Base-by-base conservation (phyloP, 2,329 filamentous ascomycete species). In the Aureobasidium sp. region DNA sequence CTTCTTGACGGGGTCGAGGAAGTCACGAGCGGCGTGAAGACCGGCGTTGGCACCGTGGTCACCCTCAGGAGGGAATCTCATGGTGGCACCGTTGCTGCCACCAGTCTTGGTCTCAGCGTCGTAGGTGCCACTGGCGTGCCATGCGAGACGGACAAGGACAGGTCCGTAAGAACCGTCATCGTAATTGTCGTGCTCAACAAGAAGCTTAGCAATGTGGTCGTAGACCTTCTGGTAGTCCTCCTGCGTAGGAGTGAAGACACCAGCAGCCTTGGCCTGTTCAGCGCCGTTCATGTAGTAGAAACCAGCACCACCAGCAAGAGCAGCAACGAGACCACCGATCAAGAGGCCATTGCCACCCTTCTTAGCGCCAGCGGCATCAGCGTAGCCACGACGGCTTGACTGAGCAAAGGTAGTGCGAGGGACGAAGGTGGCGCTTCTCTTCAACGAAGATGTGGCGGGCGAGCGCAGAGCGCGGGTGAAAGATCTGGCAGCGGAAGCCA, bases 151-250 rank as follows among this genome's bases (percentile, higher is more conserved):
- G 66, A 97, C 78, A 62, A 97, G 81, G 64, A 97, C 91, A 31
- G 93, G 94, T 62, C 91, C 93, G 74, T 95, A 97, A 79, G 89
- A 94, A 68, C 94, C 93, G 75, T 99, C 93, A 71, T 97, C 93
- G 75, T 97, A 97, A 68, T 97, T 88, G 69, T 94, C 90, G 73
- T 96, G 86, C 78, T 97, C 90, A 76, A 94, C 87, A 61, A 97
- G 80, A 64, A 82, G 82, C 71, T 81, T 77, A 61, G 93, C 92
- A 69, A 97, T 86, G 72, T 87, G 87, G 74, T 97, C 84, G 81
- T 97, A 97, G 60, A 97, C 90, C 77, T 90, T 88, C 81, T 97
- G 91, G 81, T 96, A 97, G 77, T 99, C 91, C 70, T 88, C 86
- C 77, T 88, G 85, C 71, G 84, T 88, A 64, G 91, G 90, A 57